Evolutionary conservation across 2,329 filamentous ascomycete species (phyloP), one percentile per base, ranked within the genome.

Genomic region (Endothia cerciana): DNA sequence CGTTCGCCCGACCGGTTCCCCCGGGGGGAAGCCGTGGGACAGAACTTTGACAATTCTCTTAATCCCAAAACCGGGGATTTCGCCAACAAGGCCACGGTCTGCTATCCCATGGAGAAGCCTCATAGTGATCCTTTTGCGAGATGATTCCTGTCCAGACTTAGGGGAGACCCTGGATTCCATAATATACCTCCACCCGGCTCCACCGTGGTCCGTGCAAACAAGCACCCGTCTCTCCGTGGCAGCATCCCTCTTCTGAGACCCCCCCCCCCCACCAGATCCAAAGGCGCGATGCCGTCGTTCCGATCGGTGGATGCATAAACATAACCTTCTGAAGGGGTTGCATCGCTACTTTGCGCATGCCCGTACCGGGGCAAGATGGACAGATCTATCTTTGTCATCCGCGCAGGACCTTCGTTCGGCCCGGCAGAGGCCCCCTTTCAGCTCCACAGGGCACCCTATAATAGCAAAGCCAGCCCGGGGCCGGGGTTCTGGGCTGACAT

Each of bases 331-430:
- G 28, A 55, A 28, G 28, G 25, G 51, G 51, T 36, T 33, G 28
- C 30, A 36, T 10, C 51, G 7, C 28, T 3, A 36, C 11, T 36
- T 13, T 30, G 30, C 17, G 1, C 30, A n/a, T n/a, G 4, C 30
- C 19, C 41, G 41, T 11, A 43, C 15, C 41, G 41, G 41, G 41
- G 30, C 19, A 55, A 55, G 30, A 55, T 36, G 17, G 28, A 36
- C 30, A 55, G 30, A 28, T 51, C 47, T 51, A 51, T 51, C 47
- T 51, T 51, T 51, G 47, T 51, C 47, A 28, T 51, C 17, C 45
- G n/a, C 45, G 47, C 47, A 13, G 22, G 47, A 28, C 47, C n/a
- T n/a, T n/a, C 47, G 25, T 25, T 17, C 7, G 47, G 25, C 47
- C 8, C 22, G 22, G n/a, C 22, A n/a, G 8, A 13, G n/a, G 7